phyloP scores from a whole-genome alignment of 108 stramenopile species.

The Discostella pseudostelligera region DNA sequence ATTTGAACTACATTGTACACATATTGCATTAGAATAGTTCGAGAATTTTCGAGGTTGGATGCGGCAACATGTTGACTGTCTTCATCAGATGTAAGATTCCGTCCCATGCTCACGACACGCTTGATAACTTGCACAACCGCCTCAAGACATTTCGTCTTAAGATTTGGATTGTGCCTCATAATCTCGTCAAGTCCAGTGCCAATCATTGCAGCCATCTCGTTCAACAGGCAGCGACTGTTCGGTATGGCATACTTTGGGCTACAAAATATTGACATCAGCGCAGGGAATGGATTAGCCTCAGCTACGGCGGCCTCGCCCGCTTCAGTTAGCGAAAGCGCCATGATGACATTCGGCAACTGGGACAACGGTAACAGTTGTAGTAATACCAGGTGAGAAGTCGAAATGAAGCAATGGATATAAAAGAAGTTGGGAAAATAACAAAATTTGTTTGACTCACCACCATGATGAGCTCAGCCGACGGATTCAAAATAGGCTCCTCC shows the following conservation, averaged over 20 bases:
- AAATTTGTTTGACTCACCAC: conserved; percentile 14
- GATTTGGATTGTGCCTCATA: conserved; percentile 84
- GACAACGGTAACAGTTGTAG: no score
- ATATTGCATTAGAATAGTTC: conserved; percentile 84
- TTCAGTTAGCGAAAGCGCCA: conserved; percentile 87
- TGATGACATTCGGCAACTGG: conserved; percentile 77
- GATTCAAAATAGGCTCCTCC: conserved; percentile 54
- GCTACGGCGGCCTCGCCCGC: conserved; percentile 71
- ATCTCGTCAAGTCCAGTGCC: conserved; percentile 92
- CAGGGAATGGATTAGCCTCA: conserved; percentile 83
- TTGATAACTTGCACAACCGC: conserved; percentile 70
- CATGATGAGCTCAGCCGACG: conserved; percentile 88
- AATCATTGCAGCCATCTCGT: conserved; percentile 82
- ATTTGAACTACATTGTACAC: conserved; percentile 81
- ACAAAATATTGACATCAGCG: conserved; percentile 71
- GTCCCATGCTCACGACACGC: conserved; percentile 59
- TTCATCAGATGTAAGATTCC: conserved; percentile 49
- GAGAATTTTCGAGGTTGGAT: conserved; percentile 47
- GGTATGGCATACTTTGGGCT: conserved; percentile 90
- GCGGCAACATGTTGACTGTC: conserved; percentile 8
- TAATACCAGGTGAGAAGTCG: no score
- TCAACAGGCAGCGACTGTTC: conserved; percentile 75
- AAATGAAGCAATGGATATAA: no score
- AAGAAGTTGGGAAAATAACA: no score
- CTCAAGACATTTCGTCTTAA: conserved; percentile 44